phyloP scores from a whole-genome alignment of 129 eudicot species.

The Artemisia argyi region DNA sequence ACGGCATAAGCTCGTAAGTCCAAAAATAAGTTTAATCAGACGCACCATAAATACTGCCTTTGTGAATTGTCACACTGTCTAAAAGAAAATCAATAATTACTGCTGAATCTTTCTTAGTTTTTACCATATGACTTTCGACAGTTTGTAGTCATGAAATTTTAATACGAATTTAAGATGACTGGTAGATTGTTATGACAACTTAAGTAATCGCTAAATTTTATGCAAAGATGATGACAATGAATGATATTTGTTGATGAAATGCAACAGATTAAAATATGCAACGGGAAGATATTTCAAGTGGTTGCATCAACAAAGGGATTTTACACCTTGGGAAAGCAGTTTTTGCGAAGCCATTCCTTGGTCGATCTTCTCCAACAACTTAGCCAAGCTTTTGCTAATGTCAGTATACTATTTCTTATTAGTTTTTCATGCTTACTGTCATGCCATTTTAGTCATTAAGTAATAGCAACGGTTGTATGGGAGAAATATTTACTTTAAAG shows the following conservation, averaged over 20 bases:
- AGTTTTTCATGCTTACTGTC: neutral
- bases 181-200: neutral
- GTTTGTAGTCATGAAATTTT: neutral
- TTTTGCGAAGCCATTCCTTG: slow-evolving; percentile 79
- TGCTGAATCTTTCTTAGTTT: no score
- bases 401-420: slow-evolving; percentile 38
- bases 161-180: neutral
- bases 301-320: slow-evolving; percentile 91
- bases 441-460: neutral
- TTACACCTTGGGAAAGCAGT: slow-evolving; percentile 88
- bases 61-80: no score
- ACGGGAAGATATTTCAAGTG: slow-evolving; percentile 87
- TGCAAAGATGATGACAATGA: slow-evolving; percentile 13
- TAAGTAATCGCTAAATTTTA: neutral
- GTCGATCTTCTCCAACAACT: slow-evolving; percentile 98
- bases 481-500: neutral
- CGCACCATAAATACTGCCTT: no score
- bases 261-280: slow-evolving; percentile 97
- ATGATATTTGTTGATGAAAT: no score
- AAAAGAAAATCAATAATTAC: no score
- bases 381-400: slow-evolving; percentile 99
- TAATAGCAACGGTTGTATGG: neutral
- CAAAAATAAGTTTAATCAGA: no score
- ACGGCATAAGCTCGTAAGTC: no score
- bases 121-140: no score